phyloP scores from a whole-genome alignment of 2,329 filamentous ascomycete species.

The Aureobasidium sp. region DNA sequence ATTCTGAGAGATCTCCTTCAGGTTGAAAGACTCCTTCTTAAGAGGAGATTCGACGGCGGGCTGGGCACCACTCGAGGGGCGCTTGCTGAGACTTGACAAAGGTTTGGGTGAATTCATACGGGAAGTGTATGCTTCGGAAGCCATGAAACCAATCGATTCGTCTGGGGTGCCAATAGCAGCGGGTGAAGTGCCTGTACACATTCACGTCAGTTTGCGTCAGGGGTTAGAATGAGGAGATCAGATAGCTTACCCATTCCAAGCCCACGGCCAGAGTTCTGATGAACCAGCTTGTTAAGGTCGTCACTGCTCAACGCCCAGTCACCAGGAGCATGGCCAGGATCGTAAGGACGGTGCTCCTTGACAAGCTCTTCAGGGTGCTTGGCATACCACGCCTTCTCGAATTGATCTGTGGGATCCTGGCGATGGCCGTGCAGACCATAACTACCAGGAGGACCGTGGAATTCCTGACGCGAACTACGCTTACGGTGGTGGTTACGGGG shows the following conservation, averaged over 20 bases:
- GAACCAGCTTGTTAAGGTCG: constrained; percentile 83
- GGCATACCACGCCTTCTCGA: constrained; percentile 86
- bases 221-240: background rate
- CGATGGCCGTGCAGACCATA: constrained; percentile 91
- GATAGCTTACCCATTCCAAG: constrained; percentile 42
- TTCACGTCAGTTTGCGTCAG: constrained; percentile 15
- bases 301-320: constrained; percentile 85
- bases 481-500: constrained; percentile 56
- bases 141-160: constrained; percentile 84
- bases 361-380: constrained; percentile 77
- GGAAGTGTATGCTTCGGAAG: constrained; percentile 74
- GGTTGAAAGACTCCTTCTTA: constrained; percentile 41
- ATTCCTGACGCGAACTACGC: constrained; percentile 63
- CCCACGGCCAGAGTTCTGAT: constrained; percentile 52
- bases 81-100: constrained; percentile 29
- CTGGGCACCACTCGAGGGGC: constrained; percentile 31
- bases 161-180: constrained; percentile 68
- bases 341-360: constrained; percentile 66
- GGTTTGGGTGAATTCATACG: constrained; percentile 61
- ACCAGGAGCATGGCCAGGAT: constrained; percentile 51
- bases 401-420: constrained; percentile 63
- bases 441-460: constrained; percentile 69
- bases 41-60: constrained; percentile 34
- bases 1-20: constrained; percentile 11
- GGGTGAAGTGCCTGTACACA: constrained; percentile 52